Conservation (phyloP, 176 grass and related monocot genomes). For the Avena atlantica region DNA sequence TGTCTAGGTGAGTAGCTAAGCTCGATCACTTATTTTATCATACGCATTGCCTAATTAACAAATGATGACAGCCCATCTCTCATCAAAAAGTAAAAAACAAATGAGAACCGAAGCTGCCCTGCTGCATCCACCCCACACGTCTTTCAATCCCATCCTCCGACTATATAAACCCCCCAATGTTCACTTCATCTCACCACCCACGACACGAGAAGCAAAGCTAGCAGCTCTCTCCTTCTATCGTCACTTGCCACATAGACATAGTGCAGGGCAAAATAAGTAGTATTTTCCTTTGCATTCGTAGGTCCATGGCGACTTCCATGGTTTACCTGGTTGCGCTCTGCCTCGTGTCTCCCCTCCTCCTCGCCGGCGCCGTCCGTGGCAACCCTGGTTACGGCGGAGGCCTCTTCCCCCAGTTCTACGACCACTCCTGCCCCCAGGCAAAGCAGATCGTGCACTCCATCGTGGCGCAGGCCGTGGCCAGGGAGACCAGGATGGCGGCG, state of each 20-base stretch:
- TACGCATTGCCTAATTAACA: too few relatives aligned
- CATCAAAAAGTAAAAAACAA: too few relatives aligned
- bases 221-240: neutral
- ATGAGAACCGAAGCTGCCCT: too few relatives aligned
- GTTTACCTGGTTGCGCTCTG: conserved; percentile 51
- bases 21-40: too few relatives aligned
- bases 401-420: neutral
- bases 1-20: too few relatives aligned
- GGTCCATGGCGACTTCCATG: conserved; percentile 45
- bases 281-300: neutral
- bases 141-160: neutral
- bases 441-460: conserved; percentile 74
- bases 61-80: too few relatives aligned
- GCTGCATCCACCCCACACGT: conserved; percentile 21
- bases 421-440: conserved; percentile 46
- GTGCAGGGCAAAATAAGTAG: neutral
- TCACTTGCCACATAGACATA: conserved; percentile 9
- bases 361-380: conserved; percentile 33
- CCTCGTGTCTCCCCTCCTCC: conserved; percentile 48
- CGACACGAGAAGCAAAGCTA: conserved; percentile 18
- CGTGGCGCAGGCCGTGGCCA: conserved; percentile 62
- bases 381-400: neutral
- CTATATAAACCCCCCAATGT: conserved; percentile 51
- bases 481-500: conserved; percentile 15
- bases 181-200: conserved; percentile 35